Conservation (phyloP, 2,329 filamentous ascomycete genomes). For the Penicillium sp. region DNA sequence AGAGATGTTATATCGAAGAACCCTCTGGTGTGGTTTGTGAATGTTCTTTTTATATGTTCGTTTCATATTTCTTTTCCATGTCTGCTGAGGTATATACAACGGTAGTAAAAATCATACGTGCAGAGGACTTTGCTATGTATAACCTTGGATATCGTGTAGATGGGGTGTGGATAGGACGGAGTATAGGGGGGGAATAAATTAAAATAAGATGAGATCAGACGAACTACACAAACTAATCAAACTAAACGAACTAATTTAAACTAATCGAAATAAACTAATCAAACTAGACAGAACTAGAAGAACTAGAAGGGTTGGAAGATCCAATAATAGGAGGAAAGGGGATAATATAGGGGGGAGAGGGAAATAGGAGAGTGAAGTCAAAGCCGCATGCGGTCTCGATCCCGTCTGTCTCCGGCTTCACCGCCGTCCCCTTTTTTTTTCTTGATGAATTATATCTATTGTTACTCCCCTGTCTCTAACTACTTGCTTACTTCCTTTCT, state of each 20-base stretch:
- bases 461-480: background rate
- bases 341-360: background rate
- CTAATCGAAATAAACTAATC: background rate
- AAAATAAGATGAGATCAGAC: background rate
- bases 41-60: no score
- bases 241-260: background rate
- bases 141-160: background rate
- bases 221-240: background rate
- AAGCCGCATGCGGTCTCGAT: constrained; percentile 20
- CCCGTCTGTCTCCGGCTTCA: constrained; percentile 18
- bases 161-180: background rate
- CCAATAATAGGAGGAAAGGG: constrained; percentile 1
- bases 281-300: background rate
- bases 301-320: background rate
- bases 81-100: background rate
- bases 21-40: no score
- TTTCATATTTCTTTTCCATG: background rate
- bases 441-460: background rate
- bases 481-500: background rate
- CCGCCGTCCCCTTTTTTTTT: constrained; percentile 16
- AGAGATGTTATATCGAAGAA: no score
- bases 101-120: background rate
- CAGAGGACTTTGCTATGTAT: no score
- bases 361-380: background rate
- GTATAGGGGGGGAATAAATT: background rate